Evolutionary conservation across 495 filamentous ascomycete species (phyloP).

Genomic region (Cryomyces minteri): DNA sequence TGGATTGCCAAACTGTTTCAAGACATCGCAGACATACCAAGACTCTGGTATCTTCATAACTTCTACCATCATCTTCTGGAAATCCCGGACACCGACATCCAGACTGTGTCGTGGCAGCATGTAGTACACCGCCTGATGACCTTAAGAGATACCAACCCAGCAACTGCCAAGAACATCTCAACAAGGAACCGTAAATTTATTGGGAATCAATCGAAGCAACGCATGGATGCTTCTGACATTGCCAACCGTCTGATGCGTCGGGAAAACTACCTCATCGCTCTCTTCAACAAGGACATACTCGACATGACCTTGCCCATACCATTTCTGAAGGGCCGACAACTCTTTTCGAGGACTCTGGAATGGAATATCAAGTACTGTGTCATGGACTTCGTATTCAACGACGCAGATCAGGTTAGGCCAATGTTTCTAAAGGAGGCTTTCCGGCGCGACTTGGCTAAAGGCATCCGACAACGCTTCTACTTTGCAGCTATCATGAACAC

Average conservation of each 20-base stretch:
- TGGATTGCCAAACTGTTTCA: slow-evolving; percentile 67
- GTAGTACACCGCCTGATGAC: slow-evolving; percentile 79
- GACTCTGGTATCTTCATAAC: slow-evolving; percentile 61
- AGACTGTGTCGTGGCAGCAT: slow-evolving; percentile 92
- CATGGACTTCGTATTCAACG: slow-evolving; percentile 86
- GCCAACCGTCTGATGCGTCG: slow-evolving; percentile 92
- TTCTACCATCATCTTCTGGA: slow-evolving; percentile 78
- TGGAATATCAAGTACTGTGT: slow-evolving; percentile 82
- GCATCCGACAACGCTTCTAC: slow-evolving; percentile 53
- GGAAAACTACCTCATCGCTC: slow-evolving; percentile 89
- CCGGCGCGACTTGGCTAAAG: slow-evolving; percentile 57
- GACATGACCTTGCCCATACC: slow-evolving; percentile 75
- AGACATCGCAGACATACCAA: slow-evolving; percentile 54
- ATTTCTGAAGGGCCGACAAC: slow-evolving; percentile 55
- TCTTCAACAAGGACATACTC: slow-evolving; percentile 91
- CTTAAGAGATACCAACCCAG: slow-evolving; percentile 69
- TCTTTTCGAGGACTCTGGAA: slow-evolving; percentile 67
- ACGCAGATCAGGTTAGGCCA: slow-evolving; percentile 63
- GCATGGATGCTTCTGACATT: slow-evolving; percentile 92
- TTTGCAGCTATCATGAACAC: slow-evolving; percentile 76
- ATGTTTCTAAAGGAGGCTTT: slow-evolving; percentile 69
- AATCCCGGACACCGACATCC: slow-evolving; percentile 81
- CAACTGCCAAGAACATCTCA: slow-evolving; percentile 51
- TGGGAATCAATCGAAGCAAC: slow-evolving; percentile 77
- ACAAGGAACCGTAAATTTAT: slow-evolving; percentile 46